Evolutionary conservation across 164 flowering plant genomes (phyloP), one percentile per base, ranked within the genome.

Genomic region (Pachysandra terminalis): DNA sequence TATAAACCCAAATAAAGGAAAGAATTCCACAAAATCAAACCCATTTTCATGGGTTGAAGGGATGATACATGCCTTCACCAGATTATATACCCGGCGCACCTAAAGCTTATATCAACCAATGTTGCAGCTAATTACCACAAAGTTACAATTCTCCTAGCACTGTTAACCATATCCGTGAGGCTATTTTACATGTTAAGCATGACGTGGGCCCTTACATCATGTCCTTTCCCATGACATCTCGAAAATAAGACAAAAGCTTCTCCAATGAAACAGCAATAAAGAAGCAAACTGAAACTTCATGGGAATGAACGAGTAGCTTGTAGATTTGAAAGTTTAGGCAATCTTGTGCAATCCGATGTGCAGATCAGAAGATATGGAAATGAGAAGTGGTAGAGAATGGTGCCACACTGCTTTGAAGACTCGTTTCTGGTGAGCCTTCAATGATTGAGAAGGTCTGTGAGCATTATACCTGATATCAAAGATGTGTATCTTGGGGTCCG

Each of bases 371-470:
- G 97, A 92, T 65, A 95, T 90, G 61, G 99, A 92, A 58, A 92
- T 77, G 32, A 95, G 81, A 68, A 95, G 91, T 0, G 99, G 97
- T 49, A 79, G 71, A 53, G 90, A 79, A 64, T 75, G 71, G 64
- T 90, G 97, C 97, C 97, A 92, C 17, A 70, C 85, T 14, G 97
- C 99, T 76, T 89, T 89, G 69, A 95, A 90, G 28, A 95, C 97
- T 64, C 96, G 85, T 71, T 90, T 92, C 66, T 95, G 90, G 74
- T 95, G 99, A 72, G 97, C 92, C 80, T 73, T 81, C 57, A 95
- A 69, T 0, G 99, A 92, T 60, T 92, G 97, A 7, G 91, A 85
- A 49, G 97, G 97, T 71, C 68, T 83, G 60, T 52, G 76, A 41
- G 86, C 72, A 67, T 80, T 87, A 63, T 84, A 90, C 72, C 99